A percentile compares a stretch with the other conserved stretches of the same genome.
phyloP scores from a whole-genome alignment of 768 basidiomycete species.

The Infundibulicybe gibba region DNA sequence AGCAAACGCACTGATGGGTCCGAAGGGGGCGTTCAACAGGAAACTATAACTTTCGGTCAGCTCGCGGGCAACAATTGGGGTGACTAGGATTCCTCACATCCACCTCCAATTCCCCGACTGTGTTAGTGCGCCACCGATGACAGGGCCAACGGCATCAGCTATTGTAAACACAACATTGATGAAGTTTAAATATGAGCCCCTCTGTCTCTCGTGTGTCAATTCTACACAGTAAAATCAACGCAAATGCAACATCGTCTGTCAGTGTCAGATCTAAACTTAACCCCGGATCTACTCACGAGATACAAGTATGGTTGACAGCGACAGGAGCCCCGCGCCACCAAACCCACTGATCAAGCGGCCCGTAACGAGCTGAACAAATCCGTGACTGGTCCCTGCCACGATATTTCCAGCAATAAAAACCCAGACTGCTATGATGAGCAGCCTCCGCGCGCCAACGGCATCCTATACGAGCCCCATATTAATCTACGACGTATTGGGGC shows the following conservation, averaged over 20 bases:
- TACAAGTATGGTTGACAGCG: constrained; percentile 14
- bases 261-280: neutral
- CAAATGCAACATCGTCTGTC: no score
- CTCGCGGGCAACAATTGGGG: neutral
- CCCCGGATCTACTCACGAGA: constrained; percentile 13
- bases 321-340: constrained; percentile 20
- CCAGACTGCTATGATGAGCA: constrained; percentile 21
- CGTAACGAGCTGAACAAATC: constrained; percentile 17
- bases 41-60: constrained; percentile 9
- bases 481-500: neutral
- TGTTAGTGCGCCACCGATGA: constrained; percentile 18
- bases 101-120: constrained; percentile 24
- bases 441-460: constrained; percentile 15
- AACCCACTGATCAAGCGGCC: constrained; percentile 20
- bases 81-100: constrained; percentile 13
- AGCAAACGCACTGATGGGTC: constrained; percentile 17
- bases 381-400: constrained; percentile 18
- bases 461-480: constrained; percentile 10
- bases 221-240: constrained; percentile 6
- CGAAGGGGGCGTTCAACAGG: constrained; percentile 18
- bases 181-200: constrained; percentile 22
- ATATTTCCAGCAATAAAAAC: constrained; percentile 19
- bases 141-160: constrained; percentile 19
- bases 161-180: constrained; percentile 20
- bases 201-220: constrained; percentile 20